These are phyloP conservation scores for Chaetomiaceae sp. DNA, from an alignment of 2,329 filamentous ascomycete species.

Conservation along the genomic window DNA sequence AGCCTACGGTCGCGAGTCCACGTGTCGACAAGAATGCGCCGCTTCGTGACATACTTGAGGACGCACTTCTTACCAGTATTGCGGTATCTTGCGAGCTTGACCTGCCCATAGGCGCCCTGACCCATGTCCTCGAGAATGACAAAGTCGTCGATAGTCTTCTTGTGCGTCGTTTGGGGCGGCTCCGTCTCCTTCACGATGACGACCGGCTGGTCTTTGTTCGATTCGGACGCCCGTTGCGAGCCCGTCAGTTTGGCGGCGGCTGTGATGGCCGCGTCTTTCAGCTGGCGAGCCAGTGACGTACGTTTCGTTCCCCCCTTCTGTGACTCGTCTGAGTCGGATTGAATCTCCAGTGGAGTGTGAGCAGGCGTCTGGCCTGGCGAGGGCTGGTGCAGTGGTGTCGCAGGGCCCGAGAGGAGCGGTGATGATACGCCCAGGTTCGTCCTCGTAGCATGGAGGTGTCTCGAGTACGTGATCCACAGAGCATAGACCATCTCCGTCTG, in stretches of 20 bases:
- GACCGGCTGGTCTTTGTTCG: constrained; percentile 31
- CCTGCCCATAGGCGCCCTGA: constrained; percentile 94
- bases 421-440: constrained; percentile 57
- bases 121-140: constrained; percentile 96
- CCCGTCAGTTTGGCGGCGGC: constrained; percentile 52
- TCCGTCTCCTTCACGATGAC: constrained; percentile 36
- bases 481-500: constrained; percentile 83
- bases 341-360: constrained; percentile 53
- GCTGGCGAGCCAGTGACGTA: constrained; percentile 50
- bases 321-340: constrained; percentile 49
- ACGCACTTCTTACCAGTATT: constrained; percentile 79
- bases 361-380: constrained; percentile 67
- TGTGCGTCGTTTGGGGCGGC: constrained; percentile 40
- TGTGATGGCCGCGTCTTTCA: constrained; percentile 53
- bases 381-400: constrained; percentile 73
- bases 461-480: constrained; percentile 94
- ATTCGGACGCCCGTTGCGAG: constrained; percentile 23
- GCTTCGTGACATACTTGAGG: constrained; percentile 96
- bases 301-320: constrained; percentile 37
- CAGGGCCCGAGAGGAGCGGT: constrained; percentile 57
- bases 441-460: constrained; percentile 77
- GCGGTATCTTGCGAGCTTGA: constrained; percentile 89
- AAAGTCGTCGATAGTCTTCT: constrained; percentile 87
- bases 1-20: constrained; percentile 93
- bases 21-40: constrained; percentile 92